A percentile compares a stretch with the other conserved stretches of the same genome.
phyloP scores from a whole-genome alignment of 2,329 filamentous ascomycete species.

The Neodidymelliopsis sp. region DNA sequence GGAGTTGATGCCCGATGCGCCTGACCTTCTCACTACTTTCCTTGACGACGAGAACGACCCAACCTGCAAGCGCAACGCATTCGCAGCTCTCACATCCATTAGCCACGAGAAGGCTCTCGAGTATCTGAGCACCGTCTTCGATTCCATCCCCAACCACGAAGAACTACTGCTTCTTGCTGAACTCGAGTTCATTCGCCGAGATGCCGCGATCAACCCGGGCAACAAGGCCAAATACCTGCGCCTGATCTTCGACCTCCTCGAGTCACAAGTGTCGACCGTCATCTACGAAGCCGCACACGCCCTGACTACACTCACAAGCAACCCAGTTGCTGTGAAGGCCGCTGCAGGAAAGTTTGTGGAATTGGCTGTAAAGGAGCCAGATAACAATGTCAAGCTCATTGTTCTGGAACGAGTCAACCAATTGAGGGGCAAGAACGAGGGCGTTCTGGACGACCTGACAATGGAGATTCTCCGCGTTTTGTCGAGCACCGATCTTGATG shows the following conservation, averaged over 20 bases:
- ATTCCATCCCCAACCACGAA: conserved; percentile 91
- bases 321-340: conserved; percentile 96
- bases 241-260: conserved; percentile 94
- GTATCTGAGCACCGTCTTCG: conserved; percentile 88
- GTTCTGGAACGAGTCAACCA: conserved; percentile 94
- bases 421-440: conserved; percentile 84
- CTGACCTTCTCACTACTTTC: conserved; percentile 89
- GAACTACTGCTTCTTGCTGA: conserved; percentile 93
- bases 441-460: conserved; percentile 88
- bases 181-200: conserved; percentile 96
- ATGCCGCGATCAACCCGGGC: conserved; percentile 90
- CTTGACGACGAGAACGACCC: conserved; percentile 89
- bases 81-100: conserved; percentile 87
- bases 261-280: conserved; percentile 91
- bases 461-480: conserved; percentile 98
- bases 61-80: conserved; percentile 97
- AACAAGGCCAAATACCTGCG: conserved; percentile 96
- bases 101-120: conserved; percentile 91
- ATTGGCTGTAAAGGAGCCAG: conserved; percentile 93
- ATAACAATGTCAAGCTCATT: conserved; percentile 99
- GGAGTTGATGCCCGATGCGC: conserved; percentile 90
- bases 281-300: conserved; percentile 98
- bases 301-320: conserved; percentile 89
- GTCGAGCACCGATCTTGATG: conserved; percentile 94
- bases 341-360: conserved; percentile 97